Percentiles rank a stretch among this genome's conserved stretches.
Conservation (phyloP, 2,329 filamentous ascomycete species). For the Neonectria ditissima region DNA sequence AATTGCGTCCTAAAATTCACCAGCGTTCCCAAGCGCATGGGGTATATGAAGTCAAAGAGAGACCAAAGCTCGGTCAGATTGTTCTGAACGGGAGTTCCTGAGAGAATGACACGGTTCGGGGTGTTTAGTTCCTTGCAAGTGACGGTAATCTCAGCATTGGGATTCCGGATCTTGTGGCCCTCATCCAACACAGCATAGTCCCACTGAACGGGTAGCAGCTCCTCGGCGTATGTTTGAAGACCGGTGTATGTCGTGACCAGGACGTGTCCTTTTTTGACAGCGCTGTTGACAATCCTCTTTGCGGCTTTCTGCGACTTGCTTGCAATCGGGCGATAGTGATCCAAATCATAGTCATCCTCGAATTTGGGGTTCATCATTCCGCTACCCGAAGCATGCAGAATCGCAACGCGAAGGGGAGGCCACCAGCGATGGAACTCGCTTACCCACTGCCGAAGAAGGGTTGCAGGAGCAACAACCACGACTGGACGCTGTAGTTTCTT, state of each 20-base stretch:
- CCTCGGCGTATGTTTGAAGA: slow-evolving; percentile 88
- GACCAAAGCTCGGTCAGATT: slow-evolving; percentile 97
- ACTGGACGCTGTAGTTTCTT: slow-evolving; percentile 85
- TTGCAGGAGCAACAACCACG: slow-evolving; percentile 93
- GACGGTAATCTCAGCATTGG: slow-evolving; percentile 93
- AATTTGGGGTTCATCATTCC: slow-evolving; percentile 91
- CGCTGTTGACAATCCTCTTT: slow-evolving; percentile 83
- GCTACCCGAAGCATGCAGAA: slow-evolving; percentile 93
- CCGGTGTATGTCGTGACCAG: slow-evolving; percentile 96
- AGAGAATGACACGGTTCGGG: slow-evolving; percentile 90
- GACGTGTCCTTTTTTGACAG: slow-evolving; percentile 87
- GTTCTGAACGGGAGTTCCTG: slow-evolving; percentile 97
- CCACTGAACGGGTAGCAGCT: slow-evolving; percentile 88
- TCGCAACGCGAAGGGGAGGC: slow-evolving; percentile 97
- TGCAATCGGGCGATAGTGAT: slow-evolving; percentile 52
- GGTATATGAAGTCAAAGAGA: slow-evolving; percentile 96
- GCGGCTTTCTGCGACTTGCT: slow-evolving; percentile 68
- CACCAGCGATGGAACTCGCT: slow-evolving; percentile 99
- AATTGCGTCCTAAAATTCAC: slow-evolving; percentile 93
- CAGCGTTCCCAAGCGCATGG: slow-evolving; percentile 92
- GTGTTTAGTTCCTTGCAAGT: slow-evolving; percentile 95
- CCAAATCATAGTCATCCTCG: slow-evolving; percentile 64
- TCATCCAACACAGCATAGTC: slow-evolving; percentile 95
- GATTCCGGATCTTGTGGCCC: slow-evolving; percentile 98
- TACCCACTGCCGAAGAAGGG: slow-evolving; percentile 96